These are phyloP conservation scores for Golovinomyces cichoracearum DNA, from an alignment of 2,329 filamentous ascomycete genomes.

Conservation along the genomic window DNA sequence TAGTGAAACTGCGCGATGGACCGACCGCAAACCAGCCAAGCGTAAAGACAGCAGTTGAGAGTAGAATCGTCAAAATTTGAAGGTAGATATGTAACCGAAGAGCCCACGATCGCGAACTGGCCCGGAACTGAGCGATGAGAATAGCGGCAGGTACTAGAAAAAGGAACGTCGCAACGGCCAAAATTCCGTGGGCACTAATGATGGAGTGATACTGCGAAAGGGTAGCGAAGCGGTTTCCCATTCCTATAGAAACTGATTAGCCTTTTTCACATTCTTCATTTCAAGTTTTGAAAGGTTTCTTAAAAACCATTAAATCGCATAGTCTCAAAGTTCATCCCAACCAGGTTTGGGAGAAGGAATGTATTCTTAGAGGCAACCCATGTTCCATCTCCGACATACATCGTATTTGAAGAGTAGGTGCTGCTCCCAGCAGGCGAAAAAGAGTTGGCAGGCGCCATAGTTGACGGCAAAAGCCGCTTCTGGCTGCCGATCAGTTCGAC, in stretches of 20 bases:
- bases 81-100: slow-evolving; percentile 49
- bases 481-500: no score
- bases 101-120: slow-evolving; percentile 31
- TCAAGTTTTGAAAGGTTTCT: background rate
- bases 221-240: slow-evolving; percentile 54
- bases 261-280: background rate
- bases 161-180: slow-evolving; percentile 49
- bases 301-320: slow-evolving; percentile 58
- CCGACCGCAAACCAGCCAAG: slow-evolving; percentile 60
- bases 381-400: slow-evolving; percentile 57
- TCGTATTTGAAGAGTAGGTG: slow-evolving; percentile 45
- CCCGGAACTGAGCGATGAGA: slow-evolving; percentile 46
- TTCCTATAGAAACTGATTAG: slow-evolving; percentile 22
- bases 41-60: slow-evolving; percentile 46
- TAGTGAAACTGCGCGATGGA: slow-evolving; percentile 41
- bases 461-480: no score
- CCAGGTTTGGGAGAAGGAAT: slow-evolving; percentile 52
- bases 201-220: slow-evolving; percentile 44
- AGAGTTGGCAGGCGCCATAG: slow-evolving; percentile 12
- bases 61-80: slow-evolving; percentile 39
- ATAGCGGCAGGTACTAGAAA: slow-evolving; percentile 49
- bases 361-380: slow-evolving; percentile 57
- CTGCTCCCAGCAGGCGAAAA: slow-evolving; percentile 37
- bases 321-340: slow-evolving; percentile 53
- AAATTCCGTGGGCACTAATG: slow-evolving; percentile 43